Conservation (phyloP, 495 filamentous ascomycete species). For the Diplogelasinospora grovesii region DNA sequence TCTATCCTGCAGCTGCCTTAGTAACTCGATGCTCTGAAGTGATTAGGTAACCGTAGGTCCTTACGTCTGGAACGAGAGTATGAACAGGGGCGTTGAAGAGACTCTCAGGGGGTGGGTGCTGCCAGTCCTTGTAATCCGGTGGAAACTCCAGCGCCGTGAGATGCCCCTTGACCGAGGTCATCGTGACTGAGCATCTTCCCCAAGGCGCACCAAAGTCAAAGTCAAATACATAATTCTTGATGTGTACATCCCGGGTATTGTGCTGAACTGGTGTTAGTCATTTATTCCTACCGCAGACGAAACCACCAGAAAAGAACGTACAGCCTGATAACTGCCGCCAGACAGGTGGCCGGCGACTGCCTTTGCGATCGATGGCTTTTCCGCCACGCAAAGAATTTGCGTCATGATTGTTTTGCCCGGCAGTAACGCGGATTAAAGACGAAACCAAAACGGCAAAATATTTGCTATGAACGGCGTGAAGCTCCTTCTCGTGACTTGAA, state of each 20-base stretch:
- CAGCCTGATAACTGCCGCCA: slow-evolving; percentile 62
- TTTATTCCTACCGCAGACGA: not conserved
- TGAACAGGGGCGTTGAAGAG: slow-evolving; percentile 80
- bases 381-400: slow-evolving; percentile 82
- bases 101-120: slow-evolving; percentile 65
- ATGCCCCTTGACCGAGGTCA: slow-evolving; percentile 90
- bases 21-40: not conserved
- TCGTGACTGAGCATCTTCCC: slow-evolving; percentile 76
- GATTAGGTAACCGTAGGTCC: slow-evolving; percentile 9
- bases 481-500: too few species aligned
- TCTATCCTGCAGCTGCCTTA: slow-evolving; percentile 53
- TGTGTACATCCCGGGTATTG: slow-evolving; percentile 60
- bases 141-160: slow-evolving; percentile 69
- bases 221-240: slow-evolving; percentile 91
- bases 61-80: slow-evolving; percentile 56
- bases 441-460: too few species aligned
- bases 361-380: slow-evolving; percentile 94
- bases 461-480: too few species aligned
- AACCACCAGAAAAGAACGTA: slow-evolving; percentile 36
- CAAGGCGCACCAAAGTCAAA: slow-evolving; percentile 78
- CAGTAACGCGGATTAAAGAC: too few species aligned
- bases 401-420: too few species aligned
- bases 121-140: slow-evolving; percentile 64
- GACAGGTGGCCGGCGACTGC: slow-evolving; percentile 85
- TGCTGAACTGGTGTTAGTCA: slow-evolving; percentile 22